Evolutionary conservation across 371 early-diverging fungal species (phyloP), one percentile per base, ranked within the genome.

Genomic region (Mucor plumbeus): DNA sequence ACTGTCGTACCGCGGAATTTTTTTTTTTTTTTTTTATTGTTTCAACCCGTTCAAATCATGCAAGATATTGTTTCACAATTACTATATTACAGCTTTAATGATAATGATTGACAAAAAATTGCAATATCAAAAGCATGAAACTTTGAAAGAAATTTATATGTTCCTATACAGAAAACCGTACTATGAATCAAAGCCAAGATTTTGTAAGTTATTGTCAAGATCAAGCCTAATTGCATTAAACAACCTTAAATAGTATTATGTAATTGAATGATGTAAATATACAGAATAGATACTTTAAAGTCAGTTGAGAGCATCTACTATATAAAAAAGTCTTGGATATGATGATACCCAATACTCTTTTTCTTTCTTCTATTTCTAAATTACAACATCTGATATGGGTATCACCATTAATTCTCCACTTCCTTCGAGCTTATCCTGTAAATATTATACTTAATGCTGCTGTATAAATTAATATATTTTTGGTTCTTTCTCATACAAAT

Each of bases 381-480:
- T 38, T 34, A 38, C 17, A n/a, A 47, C 14, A 58, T 47, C 7
- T 5, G 31, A 9, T 53, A 66, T 66, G 67, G 55, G 19, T 1
- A 47, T 68, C 5, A 60, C 48, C 7, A 75, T 80, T 14, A 80
- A 80, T 43, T 76, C 77, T 7, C 80, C 80, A 61, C 67, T 80
- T 55, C 80, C 80, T 40, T 63, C 68, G 9, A 77, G 77, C 60
- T 63, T 80, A 39, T 67, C 73, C 11, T 73, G 80, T 80, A 71
- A 69, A 66, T 65, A 34, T n/a, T 13, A 33, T 41, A 53, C 31
- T 53, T 21, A 53, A 17, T 53, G 38, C 38, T 3, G 3, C 1
- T 38, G 4, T 11, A 38, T 38, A 38, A 11, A 7, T 11, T 38
- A 4, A 9, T 38, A 38, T 9, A 1, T 7, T 11, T 38, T 14